These are phyloP conservation scores for Setaria viridis DNA, from an alignment of 202 grass and related monocot genomes.

Conservation along the genomic window DNA sequence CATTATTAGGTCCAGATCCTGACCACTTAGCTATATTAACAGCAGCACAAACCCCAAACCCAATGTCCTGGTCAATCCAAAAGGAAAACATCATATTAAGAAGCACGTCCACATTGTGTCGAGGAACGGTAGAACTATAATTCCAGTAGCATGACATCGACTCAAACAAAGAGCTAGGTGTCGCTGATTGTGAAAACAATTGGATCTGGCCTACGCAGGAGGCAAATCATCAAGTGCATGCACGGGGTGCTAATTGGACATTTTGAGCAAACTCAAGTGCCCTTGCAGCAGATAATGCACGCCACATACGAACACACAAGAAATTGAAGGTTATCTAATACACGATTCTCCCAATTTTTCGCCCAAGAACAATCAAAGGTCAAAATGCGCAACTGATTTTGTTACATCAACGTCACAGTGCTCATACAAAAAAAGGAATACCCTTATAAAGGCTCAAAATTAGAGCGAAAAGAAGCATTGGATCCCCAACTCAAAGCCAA, in stretches of 20 bases:
- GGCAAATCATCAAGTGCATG: not conserved
- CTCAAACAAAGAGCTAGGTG: not conserved
- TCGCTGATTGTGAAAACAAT: not conserved
- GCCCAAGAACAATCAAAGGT: not conserved
- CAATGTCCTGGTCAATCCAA: conserved; percentile 6
- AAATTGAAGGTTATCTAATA: not conserved
- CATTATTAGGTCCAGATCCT: conserved; percentile 38
- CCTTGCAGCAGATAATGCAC: not conserved
- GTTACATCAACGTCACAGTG: not conserved
- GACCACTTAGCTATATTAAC: not conserved
- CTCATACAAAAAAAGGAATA: not conserved
- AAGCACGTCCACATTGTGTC: not conserved
- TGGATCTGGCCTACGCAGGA: not conserved
- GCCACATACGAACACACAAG: not conserved
- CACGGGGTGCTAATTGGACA: not conserved
- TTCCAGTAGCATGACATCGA: not conserved
- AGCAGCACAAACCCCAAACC: not conserved
- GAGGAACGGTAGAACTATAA: not conserved
- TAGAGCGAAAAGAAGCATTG: not conserved
- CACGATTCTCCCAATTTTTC: not conserved
- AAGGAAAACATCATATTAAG: conserved; percentile 20
- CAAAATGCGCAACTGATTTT: not conserved
- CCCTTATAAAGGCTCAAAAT: not conserved
- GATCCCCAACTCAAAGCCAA: not conserved
- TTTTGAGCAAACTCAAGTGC: conserved; percentile 11